Percentiles rank a stretch among this genome's conserved stretches.
phyloP scores from a whole-genome alignment of 768 basidiomycete species.

The Lentinula raphanica region DNA sequence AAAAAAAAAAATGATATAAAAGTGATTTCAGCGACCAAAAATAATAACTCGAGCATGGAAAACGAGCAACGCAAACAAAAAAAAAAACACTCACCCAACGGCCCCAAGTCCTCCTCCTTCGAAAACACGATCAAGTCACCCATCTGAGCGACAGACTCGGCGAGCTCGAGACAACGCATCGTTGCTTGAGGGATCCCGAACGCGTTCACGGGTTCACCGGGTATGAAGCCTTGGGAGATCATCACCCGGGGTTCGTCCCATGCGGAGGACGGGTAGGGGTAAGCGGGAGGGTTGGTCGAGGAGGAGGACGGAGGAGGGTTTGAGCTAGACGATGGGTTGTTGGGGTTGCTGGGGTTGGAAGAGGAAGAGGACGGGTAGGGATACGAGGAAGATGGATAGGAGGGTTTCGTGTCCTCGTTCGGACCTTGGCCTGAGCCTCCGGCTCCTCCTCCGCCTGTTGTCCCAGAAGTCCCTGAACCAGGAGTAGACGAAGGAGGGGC shows the following conservation, averaged over 20 bases:
- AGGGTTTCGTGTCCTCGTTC: neutral
- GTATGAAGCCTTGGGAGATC: conserved; percentile 61
- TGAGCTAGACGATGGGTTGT: neutral
- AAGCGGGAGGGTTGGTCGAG: neutral
- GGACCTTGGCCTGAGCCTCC: too few species aligned
- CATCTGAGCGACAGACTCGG: conserved; percentile 81
- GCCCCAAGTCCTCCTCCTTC: conserved; percentile 48
- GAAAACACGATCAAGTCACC: conserved; percentile 69
- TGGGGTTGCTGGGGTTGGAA: neutral
- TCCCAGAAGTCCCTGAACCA: neutral
- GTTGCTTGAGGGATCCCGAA: conserved; percentile 88
- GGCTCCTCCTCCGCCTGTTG: too few species aligned
- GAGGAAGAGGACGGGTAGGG: neutral
- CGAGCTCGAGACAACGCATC: conserved; percentile 84
- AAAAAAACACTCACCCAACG: conserved; percentile 49
- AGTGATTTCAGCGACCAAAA: too few species aligned
- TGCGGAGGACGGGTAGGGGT: conserved; percentile 7
- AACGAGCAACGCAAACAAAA: too few species aligned
- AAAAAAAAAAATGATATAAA: neutral
- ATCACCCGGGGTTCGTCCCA: conserved; percentile 64
- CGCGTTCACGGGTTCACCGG: conserved; percentile 80
- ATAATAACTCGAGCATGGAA: too few species aligned
- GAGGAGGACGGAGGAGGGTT: neutral
- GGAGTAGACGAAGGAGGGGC: neutral
- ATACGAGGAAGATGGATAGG: too few species aligned